phyloP scores from a whole-genome alignment of 2,329 filamentous ascomycete species.

The Verticillium nubilum region DNA sequence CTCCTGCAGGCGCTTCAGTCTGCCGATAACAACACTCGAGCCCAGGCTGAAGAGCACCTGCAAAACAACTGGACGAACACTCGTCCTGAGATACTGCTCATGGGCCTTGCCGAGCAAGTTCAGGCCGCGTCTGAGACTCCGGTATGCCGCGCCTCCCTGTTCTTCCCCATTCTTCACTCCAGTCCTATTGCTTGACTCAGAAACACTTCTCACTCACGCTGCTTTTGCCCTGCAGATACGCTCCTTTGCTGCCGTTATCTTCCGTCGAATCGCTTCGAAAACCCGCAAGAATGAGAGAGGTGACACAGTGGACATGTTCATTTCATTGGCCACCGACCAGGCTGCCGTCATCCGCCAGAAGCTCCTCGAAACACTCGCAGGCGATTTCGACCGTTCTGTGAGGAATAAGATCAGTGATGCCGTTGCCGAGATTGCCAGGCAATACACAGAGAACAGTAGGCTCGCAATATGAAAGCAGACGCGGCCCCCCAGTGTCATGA shows the following conservation, averaged over 20 bases:
- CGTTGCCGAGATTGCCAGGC: slow-evolving; percentile 90
- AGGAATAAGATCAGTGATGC: slow-evolving; percentile 96
- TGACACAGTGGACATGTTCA: slow-evolving; percentile 77
- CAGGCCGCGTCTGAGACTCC: slow-evolving; percentile 67
- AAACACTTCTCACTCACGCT: neutral
- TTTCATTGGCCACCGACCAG: slow-evolving; percentile 69
- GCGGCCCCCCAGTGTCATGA: neutral
- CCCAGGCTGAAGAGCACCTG: slow-evolving; percentile 83
- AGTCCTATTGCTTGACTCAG: neutral
- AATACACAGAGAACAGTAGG: slow-evolving; percentile 89
- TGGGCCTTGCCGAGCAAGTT: slow-evolving; percentile 92
- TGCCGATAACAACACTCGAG: slow-evolving; percentile 78
- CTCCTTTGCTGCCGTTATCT: slow-evolving; percentile 89
- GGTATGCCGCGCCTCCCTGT: slow-evolving; percentile 38
- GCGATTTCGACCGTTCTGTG: slow-evolving; percentile 67
- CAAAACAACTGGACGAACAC: slow-evolving; percentile 82
- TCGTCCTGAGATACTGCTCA: slow-evolving; percentile 80
- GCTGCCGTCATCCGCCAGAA: slow-evolving; percentile 77
- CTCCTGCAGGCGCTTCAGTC: slow-evolving; percentile 86
- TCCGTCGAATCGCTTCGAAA: slow-evolving; percentile 88
- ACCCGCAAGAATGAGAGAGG: slow-evolving; percentile 69
- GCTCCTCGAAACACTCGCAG: slow-evolving; percentile 69
- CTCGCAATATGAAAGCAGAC: slow-evolving; percentile 13
- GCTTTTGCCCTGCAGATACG: slow-evolving; percentile 55
- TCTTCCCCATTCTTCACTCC: neutral